Evolutionary conservation across 169 alveolate species (phyloP), one percentile per base, ranked within the genome.

Genomic region (Babesia ovata): DNA sequence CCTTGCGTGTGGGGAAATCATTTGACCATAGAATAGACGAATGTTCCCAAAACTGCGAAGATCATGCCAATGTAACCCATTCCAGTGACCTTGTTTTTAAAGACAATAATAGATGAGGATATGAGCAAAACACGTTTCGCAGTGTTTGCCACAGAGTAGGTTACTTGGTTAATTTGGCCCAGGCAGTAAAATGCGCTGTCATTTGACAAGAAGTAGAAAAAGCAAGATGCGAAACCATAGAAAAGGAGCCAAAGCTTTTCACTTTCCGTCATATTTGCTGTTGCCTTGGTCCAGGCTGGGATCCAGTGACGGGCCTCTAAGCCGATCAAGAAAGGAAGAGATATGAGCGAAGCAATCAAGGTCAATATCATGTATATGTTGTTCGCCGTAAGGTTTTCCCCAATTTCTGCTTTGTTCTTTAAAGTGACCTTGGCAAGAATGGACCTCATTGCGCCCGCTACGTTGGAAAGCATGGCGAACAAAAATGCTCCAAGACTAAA

Each of bases 91-190:
- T 76, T 87, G 46, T 90, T 86, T 53, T 69, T 56, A 85, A 92
- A 92, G 42, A 88, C 84, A 26, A 92, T 53, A 16, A 92, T 81
- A 10, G 95, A 75, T 16, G 91, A 78, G 69, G 85, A 83, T 28
- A 92, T 92, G 29, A 92, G 86, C 65, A 91, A 92, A 16, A 92
- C 90, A 26, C 95, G 54, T 77, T 92, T 92, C 28, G 92, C 74
- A 14, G 95, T 91, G 69, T 92, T 92, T 22, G 95, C 95, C 53
- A 92, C 93, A 9, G 95, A 92, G 71, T 92, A 95, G 17, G 95
- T 78, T 19, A 92, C 90, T 73, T 91, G 95, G 70, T 89, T 91
- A 19, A 92, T 87, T 39, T 78, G 75, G 42, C 91, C 92, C 16
- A 92, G 83, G 60, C 95, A 92, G 60, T 88, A 79, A 75, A 87